Percentiles rank a stretch among this genome's conserved stretches.
Conservation (phyloP, 1,284 basidiomycete species). For the Cutaneotrichosporon curvatum region DNA sequence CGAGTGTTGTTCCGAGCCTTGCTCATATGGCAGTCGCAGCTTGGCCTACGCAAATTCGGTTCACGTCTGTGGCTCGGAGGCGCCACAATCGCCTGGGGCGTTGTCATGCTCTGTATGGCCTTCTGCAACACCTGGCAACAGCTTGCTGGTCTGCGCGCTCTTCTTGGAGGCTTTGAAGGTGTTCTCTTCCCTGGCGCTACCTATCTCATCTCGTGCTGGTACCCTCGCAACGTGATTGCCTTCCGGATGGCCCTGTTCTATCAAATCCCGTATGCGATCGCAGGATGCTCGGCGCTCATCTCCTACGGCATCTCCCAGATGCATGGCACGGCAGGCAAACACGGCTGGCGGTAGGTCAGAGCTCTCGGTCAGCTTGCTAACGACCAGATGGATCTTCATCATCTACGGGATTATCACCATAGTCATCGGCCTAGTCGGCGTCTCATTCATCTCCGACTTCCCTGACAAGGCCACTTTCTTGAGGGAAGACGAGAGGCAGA, state of each 20-base stretch:
- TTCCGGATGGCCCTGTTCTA: conserved; percentile 17
- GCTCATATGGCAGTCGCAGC: conserved; percentile 12
- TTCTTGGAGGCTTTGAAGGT: conserved; percentile 24
- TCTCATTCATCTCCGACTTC: conserved; percentile 13
- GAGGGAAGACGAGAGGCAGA: conserved; percentile 2
- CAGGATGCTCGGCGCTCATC: conserved; percentile 9
- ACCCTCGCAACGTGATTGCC: conserved; percentile 13
- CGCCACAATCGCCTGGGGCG: conserved; percentile 36
- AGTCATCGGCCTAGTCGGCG: conserved; percentile 2
- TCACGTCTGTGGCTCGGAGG: conserved; percentile 10
- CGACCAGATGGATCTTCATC: conserved; percentile 10
- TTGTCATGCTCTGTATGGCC: conserved; percentile 30
- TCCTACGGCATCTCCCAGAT: conserved; percentile 8
- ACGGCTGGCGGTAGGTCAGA: conserved; percentile 5
- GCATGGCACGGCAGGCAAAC: conserved; percentile 2
- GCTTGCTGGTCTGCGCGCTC: conserved; percentile 17
- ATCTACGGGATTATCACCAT: conserved; percentile 8
- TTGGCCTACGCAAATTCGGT: conserved; percentile 23
- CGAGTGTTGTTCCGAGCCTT: not conserved
- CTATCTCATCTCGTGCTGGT: conserved; percentile 20
- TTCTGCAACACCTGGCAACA: conserved; percentile 29
- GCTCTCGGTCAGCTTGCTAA: too few species aligned
- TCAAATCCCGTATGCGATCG: conserved; percentile 8
- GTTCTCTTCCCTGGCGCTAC: conserved; percentile 22
- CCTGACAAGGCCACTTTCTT: conserved; percentile 15